Conservation (phyloP, 2,329 filamentous ascomycete genomes). For the Sordariomycetes sp. region DNA sequence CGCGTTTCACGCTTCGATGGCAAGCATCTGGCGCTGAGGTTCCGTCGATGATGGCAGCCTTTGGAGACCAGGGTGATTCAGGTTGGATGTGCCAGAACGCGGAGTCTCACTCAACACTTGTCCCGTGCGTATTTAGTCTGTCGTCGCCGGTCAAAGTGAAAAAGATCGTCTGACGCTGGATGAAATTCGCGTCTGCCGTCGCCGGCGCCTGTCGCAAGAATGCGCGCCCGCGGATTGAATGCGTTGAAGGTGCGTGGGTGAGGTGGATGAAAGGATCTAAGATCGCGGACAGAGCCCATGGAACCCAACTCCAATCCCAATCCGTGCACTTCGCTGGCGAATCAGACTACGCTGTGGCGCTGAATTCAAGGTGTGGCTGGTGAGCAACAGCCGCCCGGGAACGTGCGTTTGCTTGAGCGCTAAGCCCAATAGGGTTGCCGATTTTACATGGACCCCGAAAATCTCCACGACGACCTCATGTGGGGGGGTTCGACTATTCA, state of each 20-base stretch:
- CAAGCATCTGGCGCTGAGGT: too few species aligned
- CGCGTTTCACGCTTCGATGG: too few species aligned
- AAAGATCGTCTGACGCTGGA: too few species aligned
- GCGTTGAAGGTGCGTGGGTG: neutral
- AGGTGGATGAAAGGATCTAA: neutral
- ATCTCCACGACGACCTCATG: neutral
- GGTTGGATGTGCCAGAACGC: too few species aligned
- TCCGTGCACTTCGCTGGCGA: neutral
- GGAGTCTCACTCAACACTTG: too few species aligned
- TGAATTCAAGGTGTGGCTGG: conserved; percentile 3
- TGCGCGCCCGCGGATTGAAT: neutral
- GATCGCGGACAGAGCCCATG: neutral
- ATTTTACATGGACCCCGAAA: conserved; percentile 1
- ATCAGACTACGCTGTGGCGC: neutral
- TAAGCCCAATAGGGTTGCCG: neutral
- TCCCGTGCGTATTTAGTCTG: too few species aligned
- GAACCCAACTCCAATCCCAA: neutral
- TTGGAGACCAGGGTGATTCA: too few species aligned
- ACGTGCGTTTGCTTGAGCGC: neutral
- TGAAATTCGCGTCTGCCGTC: too few species aligned
- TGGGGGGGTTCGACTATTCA: neutral
- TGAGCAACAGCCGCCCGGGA: neutral
- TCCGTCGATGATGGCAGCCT: too few species aligned
- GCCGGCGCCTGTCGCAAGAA: too few species aligned
- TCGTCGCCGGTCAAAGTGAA: too few species aligned